Base-by-base conservation (phyloP, 331 rosid species). In the Dryas integrifolia region DNA sequence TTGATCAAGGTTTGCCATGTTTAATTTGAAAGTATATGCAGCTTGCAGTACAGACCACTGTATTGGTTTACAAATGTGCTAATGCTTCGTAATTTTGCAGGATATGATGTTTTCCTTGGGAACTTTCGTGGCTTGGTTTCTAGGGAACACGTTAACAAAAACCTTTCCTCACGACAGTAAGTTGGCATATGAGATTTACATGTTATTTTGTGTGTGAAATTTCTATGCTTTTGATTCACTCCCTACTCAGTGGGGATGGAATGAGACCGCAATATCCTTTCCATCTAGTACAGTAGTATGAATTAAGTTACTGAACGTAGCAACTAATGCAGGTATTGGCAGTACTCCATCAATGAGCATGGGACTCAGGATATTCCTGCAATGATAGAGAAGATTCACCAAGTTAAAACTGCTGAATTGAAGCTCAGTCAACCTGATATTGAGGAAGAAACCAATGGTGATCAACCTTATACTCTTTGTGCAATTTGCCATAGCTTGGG, bases 71-170 rank as follows among this genome's bases (percentile, higher is more conserved):
- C 72, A 21, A 41, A 15, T 58, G 63, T 77, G 35, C 58, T 45
- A 21, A 80, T 18, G 73, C n/a, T 60, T 65, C 44, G 18, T 64
- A 53, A 49, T 61, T 80, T 55, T 70, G 47, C 84, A 94, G 98
- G 98, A 57, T 94, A 82, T 79, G 98, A 94, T 79, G 98, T 94
- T 67, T 94, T 88, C 73, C 86, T 94, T 8, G 98, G 98, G 68
- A 94, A 91, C 77, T 76, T 94, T 11, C 96, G 97, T 45, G 98
- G 98, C 70, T 79, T 94, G 86, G 84, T 85, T 85, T 93, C 98
- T 69, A 89, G 98, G 85, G 98, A 85, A 70, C 98, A 94, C 53
- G 67, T 85, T 46, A 84, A 91, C 79, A 94, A 89, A 86, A 86
- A 82, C 77, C 85, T 94, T 68, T 91, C 98, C 68, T 94, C 95